These are phyloP conservation scores for Ophiosphaerella narmari DNA, from an alignment of 2,329 filamentous ascomycete species.

Conservation along the genomic window DNA sequence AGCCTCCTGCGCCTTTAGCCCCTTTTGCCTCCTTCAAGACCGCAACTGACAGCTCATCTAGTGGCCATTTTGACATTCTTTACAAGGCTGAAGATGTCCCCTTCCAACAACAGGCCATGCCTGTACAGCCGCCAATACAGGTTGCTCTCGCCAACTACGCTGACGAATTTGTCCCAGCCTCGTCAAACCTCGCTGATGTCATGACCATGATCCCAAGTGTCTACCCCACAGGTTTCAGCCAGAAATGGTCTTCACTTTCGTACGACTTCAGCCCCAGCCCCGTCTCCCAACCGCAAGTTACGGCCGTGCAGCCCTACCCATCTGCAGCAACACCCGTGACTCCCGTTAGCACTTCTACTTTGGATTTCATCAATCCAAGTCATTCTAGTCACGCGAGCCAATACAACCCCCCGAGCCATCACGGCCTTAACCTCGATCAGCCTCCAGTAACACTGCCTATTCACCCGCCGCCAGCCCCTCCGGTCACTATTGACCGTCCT, in stretches of 20 bases:
- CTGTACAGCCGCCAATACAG: slow-evolving; percentile 37
- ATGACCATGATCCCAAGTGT: slow-evolving; percentile 53
- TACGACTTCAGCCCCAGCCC: slow-evolving; percentile 43
- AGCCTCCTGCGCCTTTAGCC: background rate
- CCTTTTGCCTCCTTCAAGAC: slow-evolving; percentile 5
- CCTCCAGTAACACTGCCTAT: slow-evolving; percentile 39
- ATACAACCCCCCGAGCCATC: slow-evolving; percentile 29
- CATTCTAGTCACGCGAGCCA: slow-evolving; percentile 32
- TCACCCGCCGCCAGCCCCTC: slow-evolving; percentile 31
- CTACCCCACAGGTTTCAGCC: slow-evolving; percentile 45
- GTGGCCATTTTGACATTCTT: slow-evolving; percentile 91
- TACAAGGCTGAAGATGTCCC: slow-evolving; percentile 68
- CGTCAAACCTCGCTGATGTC: slow-evolving; percentile 38
- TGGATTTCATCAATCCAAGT: slow-evolving; percentile 41
- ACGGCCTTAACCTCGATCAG: slow-evolving; percentile 41
- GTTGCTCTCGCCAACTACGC: slow-evolving; percentile 44
- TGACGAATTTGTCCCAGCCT: slow-evolving; percentile 49
- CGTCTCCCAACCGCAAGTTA: slow-evolving; percentile 36
- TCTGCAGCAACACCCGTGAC: slow-evolving; percentile 33
- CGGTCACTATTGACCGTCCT: slow-evolving; percentile 37
- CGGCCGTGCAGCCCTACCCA: slow-evolving; percentile 40
- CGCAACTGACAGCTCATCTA: slow-evolving; percentile 35
- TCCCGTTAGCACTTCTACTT: slow-evolving; percentile 33
- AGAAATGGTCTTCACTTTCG: slow-evolving; percentile 40
- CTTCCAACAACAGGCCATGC: slow-evolving; percentile 30